Evolutionary conservation across 345 rosid species (phyloP).

Genomic region (Barbarea vulgaris): DNA sequence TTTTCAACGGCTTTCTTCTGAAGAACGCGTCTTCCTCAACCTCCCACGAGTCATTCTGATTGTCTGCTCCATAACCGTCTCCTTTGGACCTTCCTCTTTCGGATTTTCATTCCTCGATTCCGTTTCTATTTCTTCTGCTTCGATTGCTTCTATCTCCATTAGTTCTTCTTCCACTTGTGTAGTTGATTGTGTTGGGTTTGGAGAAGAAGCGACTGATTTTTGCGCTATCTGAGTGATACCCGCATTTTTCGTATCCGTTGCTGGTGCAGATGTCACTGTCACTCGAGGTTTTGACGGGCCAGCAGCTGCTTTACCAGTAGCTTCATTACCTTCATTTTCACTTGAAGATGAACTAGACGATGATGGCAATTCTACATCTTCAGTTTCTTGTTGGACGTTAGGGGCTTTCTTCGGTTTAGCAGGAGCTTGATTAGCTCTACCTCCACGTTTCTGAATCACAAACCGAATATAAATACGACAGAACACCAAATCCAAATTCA

Average conservation of each 20-base stretch:
- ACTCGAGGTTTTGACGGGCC: conserved; percentile 45
- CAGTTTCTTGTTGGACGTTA: conserved; percentile 42
- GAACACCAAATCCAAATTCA: neutral
- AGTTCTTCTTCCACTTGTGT: conserved; percentile 47
- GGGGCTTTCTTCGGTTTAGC: conserved; percentile 49
- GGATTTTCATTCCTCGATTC: conserved; percentile 39
- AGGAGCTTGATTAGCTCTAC: conserved; percentile 48
- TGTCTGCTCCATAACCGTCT: conserved; percentile 57
- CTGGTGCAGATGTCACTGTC: conserved; percentile 23
- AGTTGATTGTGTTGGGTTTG: conserved; percentile 44
- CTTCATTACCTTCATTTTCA: conserved; percentile 53
- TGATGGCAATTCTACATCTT: conserved; percentile 64
- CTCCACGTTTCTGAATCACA: conserved; percentile 46
- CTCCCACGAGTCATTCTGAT: conserved; percentile 49
- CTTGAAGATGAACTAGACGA: conserved; percentile 78
- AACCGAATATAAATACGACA: conserved; percentile 5
- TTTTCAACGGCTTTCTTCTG: conserved; percentile 44
- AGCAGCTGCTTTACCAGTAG: conserved; percentile 42
- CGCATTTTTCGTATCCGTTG: conserved; percentile 31
- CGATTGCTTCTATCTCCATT: conserved; percentile 49
- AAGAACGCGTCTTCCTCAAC: conserved; percentile 58
- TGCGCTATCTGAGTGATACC: conserved; percentile 42
- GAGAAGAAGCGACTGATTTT: conserved; percentile 50
- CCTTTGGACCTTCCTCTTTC: conserved; percentile 50
- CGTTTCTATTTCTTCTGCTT: conserved; percentile 42